A percentile compares a stretch with the other conserved stretches of the same genome.
Conservation (phyloP, 2,329 filamentous ascomycete species). For the Neophaeococcomyces mojaviensis region DNA sequence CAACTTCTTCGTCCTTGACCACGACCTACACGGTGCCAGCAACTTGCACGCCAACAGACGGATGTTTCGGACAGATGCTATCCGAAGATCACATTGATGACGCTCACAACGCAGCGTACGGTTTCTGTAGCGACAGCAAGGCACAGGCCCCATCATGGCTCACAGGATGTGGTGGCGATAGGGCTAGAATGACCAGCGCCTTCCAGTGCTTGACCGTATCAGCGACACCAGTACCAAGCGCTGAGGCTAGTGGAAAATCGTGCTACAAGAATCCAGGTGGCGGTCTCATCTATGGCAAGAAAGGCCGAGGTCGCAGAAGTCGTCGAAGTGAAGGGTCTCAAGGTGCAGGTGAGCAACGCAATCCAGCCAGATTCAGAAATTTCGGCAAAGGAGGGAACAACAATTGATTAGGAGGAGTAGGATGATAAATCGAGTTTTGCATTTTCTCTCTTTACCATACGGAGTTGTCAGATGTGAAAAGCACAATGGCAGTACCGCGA, state of each 20-base stretch:
- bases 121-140: neutral
- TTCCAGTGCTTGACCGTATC: conserved; percentile 6
- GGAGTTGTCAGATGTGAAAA: too few species aligned
- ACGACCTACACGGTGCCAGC: neutral
- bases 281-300: too few species aligned
- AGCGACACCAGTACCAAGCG: neutral
- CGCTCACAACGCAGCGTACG: neutral
- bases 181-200: neutral
- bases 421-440: too few species aligned
- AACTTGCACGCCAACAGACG: conserved; percentile 5
- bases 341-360: too few species aligned
- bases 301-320: too few species aligned
- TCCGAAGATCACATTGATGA: neutral
- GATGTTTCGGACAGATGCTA: conserved; percentile 3
- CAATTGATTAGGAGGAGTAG: too few species aligned
- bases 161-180: neutral
- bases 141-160: neutral
- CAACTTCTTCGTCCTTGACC: neutral
- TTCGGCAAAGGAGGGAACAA: too few species aligned
- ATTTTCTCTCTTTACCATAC: too few species aligned
- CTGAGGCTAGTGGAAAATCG: neutral
- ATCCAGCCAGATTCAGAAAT: too few species aligned
- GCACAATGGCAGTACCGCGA: too few species aligned
- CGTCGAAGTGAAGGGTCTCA: too few species aligned
- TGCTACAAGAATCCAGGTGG: neutral